Evolutionary conservation across 257 asterid genomes (phyloP), one percentile per base, ranked within the genome.

Genomic region (Penstemon eatonii): DNA sequence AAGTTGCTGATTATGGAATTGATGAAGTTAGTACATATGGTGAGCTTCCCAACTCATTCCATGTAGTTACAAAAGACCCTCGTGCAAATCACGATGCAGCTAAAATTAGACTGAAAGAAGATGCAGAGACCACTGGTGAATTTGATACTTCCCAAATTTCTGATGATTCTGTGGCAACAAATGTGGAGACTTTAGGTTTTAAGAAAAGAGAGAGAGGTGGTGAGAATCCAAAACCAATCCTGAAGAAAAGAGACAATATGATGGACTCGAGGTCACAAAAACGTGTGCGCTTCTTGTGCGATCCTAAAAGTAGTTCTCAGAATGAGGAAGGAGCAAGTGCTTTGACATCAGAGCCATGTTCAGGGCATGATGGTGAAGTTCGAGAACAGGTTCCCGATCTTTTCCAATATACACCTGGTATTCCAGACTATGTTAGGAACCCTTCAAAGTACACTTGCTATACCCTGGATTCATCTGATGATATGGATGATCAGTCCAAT

Each of bases 11-110:
- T 40, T 83, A 84, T 50, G 83, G 76, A 67, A 60, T 72, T 69
- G 81, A 76, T 42, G 76, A 74, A 60, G 66, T 42, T 6, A 56
- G 56, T 62, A 78, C 80, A 52, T 76, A 57, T 50, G 66, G 72
- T n/a, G 89, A 86, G 70, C 84, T 83, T 72, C 93, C 95, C 66
- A 67, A 59, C 65, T 64, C 86, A 64, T 80, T 86, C 56, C 44
- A 68, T 46, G 71, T 66, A 37, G 78, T 70, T 41, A 36, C 52
- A 45, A 83, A 81, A 72, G 97, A 88, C 65, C 87, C 94, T 71
- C 96, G 98, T 56, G 98, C 98, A 11, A 83, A 90, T 80, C 96
- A 77, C 66, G 49, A 46, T 49, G 97, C 96, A 70, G 97, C 98
- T 56, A 85, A 81, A 72, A 68, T 73, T 15, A 85, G 98, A 75